Evolutionary conservation across 805 yeast species (phyloP).

Genomic region (Helenozyma baotianmanensis): DNA sequence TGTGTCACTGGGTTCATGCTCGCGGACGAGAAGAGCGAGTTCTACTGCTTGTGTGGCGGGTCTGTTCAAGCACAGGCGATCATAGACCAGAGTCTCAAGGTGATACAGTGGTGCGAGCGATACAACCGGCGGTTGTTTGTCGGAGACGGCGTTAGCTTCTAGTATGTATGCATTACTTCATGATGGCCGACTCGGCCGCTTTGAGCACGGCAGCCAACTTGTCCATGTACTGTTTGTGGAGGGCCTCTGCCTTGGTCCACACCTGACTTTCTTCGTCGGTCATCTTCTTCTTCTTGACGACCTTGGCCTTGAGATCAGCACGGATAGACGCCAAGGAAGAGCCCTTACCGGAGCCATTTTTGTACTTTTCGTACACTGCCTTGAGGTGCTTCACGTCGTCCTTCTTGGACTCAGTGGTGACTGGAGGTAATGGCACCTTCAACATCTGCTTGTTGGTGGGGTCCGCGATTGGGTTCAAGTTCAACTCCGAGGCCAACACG

Average conservation of each 20-base stretch:
- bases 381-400: conserved; percentile 59
- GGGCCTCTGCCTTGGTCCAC: conserved; percentile 59
- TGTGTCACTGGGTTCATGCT: conserved; percentile 35
- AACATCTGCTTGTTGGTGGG: conserved; percentile 68
- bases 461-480: conserved; percentile 77
- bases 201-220: conserved; percentile 44
- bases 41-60: conserved; percentile 39
- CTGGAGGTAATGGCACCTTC: conserved; percentile 70
- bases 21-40: conserved; percentile 29
- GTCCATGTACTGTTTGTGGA: conserved; percentile 60
- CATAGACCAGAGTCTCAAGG: conserved; percentile 55
- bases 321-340: conserved; percentile 37
- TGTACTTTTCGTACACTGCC: conserved; percentile 58
- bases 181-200: conserved; percentile 43
- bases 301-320: conserved; percentile 53
- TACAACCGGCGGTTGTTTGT: conserved; percentile 69
- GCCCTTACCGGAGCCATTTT: conserved; percentile 44
- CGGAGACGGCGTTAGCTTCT: conserved; percentile 47
- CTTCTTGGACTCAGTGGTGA: conserved; percentile 62
- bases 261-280: conserved; percentile 52
- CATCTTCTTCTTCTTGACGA: conserved; percentile 43
- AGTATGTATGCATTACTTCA: conserved; percentile 22
- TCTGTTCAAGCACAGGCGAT: conserved; percentile 51
- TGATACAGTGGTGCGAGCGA: conserved; percentile 72
- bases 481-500: conserved; percentile 62